Evolutionary conservation across 257 asterid genomes (phyloP).

Genomic region (Catharanthus roseus): DNA sequence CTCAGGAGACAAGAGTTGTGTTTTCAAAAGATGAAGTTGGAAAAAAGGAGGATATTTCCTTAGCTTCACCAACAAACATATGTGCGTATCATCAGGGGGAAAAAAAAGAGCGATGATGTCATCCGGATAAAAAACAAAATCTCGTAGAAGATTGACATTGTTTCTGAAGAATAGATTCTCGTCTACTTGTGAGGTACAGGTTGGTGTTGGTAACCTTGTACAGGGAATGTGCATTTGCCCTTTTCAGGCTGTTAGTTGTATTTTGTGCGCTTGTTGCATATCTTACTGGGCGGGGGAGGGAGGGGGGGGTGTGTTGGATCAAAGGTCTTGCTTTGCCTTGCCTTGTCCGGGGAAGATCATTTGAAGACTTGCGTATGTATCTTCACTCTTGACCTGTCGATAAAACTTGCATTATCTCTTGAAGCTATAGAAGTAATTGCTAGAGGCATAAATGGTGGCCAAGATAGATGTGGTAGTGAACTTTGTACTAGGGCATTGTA

Average conservation of each 20-base stretch:
- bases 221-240: slow-evolving; percentile 13
- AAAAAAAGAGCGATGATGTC: slow-evolving; percentile 1
- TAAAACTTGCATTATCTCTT: neutral
- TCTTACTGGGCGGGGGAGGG: slow-evolving; percentile 11
- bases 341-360: slow-evolving; percentile 9
- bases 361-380: neutral
- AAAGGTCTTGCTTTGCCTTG: neutral
- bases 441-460: slow-evolving; percentile 3
- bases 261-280: slow-evolving; percentile 3
- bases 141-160: neutral
- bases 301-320: slow-evolving; percentile 1
- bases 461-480: neutral
- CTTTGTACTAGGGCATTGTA: neutral
- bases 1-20: slow-evolving; percentile 14
- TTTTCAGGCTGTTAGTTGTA: slow-evolving; percentile 6
- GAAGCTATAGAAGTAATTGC: neutral
- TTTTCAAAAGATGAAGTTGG: slow-evolving; percentile 10
- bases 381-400: neutral
- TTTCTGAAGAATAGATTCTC: slow-evolving; percentile 12
- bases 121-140: slow-evolving; percentile 3
- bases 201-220: slow-evolving; percentile 8
- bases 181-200: neutral
- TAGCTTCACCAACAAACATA: slow-evolving; percentile 10
- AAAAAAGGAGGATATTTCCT: neutral
- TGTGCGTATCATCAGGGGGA: neutral